Conservation (phyloP, 495 filamentous ascomycete genomes). For the Lasiosphaeris hirsuta region DNA sequence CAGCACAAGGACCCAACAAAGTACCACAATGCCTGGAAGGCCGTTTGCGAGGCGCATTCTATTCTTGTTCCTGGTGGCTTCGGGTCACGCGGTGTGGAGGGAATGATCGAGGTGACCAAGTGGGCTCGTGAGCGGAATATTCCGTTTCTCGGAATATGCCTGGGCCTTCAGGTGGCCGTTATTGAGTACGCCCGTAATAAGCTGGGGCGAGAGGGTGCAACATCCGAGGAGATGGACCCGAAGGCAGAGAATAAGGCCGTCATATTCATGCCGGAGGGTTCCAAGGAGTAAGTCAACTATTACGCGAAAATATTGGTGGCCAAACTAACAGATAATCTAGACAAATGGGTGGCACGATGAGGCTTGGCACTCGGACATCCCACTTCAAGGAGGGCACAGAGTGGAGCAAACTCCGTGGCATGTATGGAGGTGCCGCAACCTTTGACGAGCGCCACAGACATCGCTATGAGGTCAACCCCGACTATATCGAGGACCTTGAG, state of each 20-base stretch:
- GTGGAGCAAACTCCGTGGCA: slow-evolving; percentile 70
- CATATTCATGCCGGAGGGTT: slow-evolving; percentile 84
- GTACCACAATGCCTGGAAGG: slow-evolving; percentile 80
- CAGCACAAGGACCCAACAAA: slow-evolving; percentile 59
- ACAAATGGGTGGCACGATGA: slow-evolving; percentile 88
- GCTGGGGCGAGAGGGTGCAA: slow-evolving; percentile 57
- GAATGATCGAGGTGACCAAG: slow-evolving; percentile 80
- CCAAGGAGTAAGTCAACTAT: neutral
- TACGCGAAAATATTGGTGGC: neutral
- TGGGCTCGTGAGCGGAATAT: slow-evolving; percentile 79
- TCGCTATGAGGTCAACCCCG: slow-evolving; percentile 73
- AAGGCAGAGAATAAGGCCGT: slow-evolving; percentile 59
- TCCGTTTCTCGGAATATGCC: slow-evolving; percentile 88
- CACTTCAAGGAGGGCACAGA: slow-evolving; percentile 74
- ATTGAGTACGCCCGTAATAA: slow-evolving; percentile 82
- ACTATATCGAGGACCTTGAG: slow-evolving; percentile 57
- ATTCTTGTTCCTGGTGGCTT: slow-evolving; percentile 76
- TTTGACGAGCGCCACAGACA: slow-evolving; percentile 70
- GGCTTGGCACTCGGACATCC: slow-evolving; percentile 72
- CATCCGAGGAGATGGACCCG: slow-evolving; percentile 63
- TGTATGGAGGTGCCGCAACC: slow-evolving; percentile 60
- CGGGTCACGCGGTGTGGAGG: slow-evolving; percentile 73
- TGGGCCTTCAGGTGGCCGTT: slow-evolving; percentile 93
- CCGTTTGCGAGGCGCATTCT: neutral
- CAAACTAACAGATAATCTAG: slow-evolving; percentile 1